Conservation (phyloP, 1,139 yeast genomes). For the Hyphopichia burtonii region DNA sequence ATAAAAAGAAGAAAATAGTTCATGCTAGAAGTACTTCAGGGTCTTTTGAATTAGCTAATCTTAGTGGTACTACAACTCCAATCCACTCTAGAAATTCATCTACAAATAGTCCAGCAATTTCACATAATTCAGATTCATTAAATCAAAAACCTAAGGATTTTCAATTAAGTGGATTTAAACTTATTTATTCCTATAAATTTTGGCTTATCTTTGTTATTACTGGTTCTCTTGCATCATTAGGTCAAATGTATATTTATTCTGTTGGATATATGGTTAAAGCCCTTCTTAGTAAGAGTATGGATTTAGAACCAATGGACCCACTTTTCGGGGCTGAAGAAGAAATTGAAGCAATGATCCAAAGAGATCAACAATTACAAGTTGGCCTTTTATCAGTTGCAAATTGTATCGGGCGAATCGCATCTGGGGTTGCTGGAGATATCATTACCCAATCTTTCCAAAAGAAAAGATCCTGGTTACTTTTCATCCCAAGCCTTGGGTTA, state of each 20-base stretch:
- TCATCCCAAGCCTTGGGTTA: slow-evolving; percentile 45
- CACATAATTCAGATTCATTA: neutral
- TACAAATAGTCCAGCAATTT: neutral
- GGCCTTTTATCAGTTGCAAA: slow-evolving; percentile 54
- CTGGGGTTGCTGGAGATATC: slow-evolving; percentile 55
- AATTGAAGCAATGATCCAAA: slow-evolving; percentile 36
- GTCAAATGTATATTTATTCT: slow-evolving; percentile 63
- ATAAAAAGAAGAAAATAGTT: slow-evolving; percentile 9
- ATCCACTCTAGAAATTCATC: neutral
- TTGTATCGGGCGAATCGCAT: slow-evolving; percentile 50
- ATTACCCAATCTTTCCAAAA: slow-evolving; percentile 41
- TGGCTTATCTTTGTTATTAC: slow-evolving; percentile 50
- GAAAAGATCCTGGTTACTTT: slow-evolving; percentile 46
- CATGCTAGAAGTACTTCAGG: slow-evolving; percentile 6
- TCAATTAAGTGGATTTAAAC: slow-evolving; percentile 14
- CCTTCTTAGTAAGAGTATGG: slow-evolving; percentile 27
- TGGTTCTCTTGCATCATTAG: slow-evolving; percentile 54
- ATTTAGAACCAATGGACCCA: slow-evolving; percentile 8
- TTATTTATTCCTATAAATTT: slow-evolving; percentile 37
- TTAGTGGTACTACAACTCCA: neutral
- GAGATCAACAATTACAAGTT: slow-evolving; percentile 57
- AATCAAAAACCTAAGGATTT: neutral
- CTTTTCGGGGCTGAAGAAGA: slow-evolving; percentile 10
- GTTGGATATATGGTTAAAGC: slow-evolving; percentile 63
- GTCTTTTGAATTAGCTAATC: slow-evolving; percentile 14